Conservation (phyloP, 2,329 filamentous ascomycete genomes). For the Colletotrichum melonis region DNA sequence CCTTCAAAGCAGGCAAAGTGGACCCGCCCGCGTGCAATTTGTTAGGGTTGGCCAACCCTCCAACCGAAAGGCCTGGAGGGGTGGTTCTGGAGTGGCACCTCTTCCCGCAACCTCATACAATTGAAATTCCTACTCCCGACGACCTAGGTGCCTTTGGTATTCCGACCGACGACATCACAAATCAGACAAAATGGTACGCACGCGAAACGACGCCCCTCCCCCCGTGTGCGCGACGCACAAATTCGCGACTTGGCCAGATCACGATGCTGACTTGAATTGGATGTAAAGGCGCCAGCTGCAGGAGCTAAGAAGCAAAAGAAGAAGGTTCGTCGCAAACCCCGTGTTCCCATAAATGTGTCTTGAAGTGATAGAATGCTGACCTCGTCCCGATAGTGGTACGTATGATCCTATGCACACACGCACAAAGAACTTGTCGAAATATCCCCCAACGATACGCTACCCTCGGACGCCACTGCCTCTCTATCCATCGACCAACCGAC, state of each 20-base stretch:
- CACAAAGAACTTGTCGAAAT: not conserved
- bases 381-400: slow-evolving; percentile 46
- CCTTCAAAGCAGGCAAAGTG: slow-evolving; percentile 41
- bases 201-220: not conserved
- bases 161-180: slow-evolving; percentile 35
- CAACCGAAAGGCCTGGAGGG: slow-evolving; percentile 29
- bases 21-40: slow-evolving; percentile 39
- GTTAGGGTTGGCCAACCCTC: slow-evolving; percentile 54
- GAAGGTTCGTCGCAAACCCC: slow-evolving; percentile 44
- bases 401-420: slow-evolving; percentile 23
- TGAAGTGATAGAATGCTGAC: slow-evolving; percentile 19
- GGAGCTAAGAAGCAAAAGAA: slow-evolving; percentile 64
- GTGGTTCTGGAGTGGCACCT: slow-evolving; percentile 28
- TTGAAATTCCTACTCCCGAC: slow-evolving; percentile 32
- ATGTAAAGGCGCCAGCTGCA: slow-evolving; percentile 53
- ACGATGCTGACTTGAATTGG: slow-evolving; percentile 20
- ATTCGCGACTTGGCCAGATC: not conserved
- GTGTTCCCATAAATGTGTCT: not conserved
- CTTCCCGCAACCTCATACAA: slow-evolving; percentile 18
- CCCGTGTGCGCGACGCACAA: slow-evolving; percentile 1
- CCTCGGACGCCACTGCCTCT: not conserved
- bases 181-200: slow-evolving; percentile 37
- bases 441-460: slow-evolving; percentile 11
- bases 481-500: slow-evolving; percentile 10
- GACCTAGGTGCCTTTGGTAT: slow-evolving; percentile 32